These are phyloP conservation scores for Cercophora samala DNA, from an alignment of 495 filamentous ascomycete species.

Conservation along the genomic window DNA sequence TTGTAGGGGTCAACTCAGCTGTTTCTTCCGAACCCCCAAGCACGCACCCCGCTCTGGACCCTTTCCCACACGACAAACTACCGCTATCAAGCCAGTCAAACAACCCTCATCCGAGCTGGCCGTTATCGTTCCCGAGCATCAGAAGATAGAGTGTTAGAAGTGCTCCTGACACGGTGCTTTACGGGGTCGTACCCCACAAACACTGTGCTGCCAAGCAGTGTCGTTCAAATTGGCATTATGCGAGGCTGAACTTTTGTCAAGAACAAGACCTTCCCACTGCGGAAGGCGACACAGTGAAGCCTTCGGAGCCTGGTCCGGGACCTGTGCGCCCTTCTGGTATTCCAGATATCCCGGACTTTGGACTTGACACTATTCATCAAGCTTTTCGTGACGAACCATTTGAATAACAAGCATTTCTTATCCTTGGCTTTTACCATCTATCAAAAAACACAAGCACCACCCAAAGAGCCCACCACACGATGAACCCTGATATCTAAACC, in stretches of 20 bases:
- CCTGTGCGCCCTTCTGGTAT: no score
- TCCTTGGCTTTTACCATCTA: neutral
- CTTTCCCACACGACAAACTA: neutral
- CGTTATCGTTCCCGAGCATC: neutral
- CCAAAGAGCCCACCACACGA: neutral
- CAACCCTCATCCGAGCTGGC: neutral
- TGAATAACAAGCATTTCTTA: neutral
- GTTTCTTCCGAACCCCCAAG: neutral
- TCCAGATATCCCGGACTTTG: neutral
- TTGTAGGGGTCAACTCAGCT: neutral
- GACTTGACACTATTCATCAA: neutral
- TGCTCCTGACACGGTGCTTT: neutral
- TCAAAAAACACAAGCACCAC: neutral
- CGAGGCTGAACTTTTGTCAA: neutral
- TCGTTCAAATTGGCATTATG: conserved; percentile 10
- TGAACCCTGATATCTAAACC: neutral
- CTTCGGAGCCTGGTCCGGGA: neutral
- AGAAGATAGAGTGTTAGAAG: neutral
- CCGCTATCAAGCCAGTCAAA: neutral
- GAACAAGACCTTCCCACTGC: neutral
- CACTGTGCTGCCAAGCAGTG: neutral
- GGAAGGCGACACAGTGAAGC: neutral
- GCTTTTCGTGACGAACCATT: neutral
- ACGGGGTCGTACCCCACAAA: neutral
- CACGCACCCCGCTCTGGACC: neutral